Base-by-base conservation (phyloP, 371 early-diverging fungal species). In the Syncephalastrum sp. region DNA sequence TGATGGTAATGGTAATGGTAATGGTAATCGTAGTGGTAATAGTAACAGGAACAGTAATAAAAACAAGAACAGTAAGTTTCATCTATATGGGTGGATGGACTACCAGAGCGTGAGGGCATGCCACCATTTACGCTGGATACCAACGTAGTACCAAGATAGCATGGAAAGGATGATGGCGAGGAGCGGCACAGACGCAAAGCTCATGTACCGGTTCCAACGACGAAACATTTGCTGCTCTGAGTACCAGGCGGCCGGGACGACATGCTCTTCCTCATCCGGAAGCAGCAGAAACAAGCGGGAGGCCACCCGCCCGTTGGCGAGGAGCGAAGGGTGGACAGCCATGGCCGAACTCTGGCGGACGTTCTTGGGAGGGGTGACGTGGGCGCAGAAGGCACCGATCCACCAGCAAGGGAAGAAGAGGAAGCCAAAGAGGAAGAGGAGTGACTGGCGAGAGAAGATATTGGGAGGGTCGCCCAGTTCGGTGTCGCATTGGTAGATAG, bases 331-430 rank as follows among this genome's bases (percentile, higher is more conserved):
- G 33, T 73, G 74, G 1, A 69, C 65, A 1, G 68, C 51, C 14
- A 56, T 42, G 10, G 47, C n/a, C 8, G 38, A 33, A 12, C 38
- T 33, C 8, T 5, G 10, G 10, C 38, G 38, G 8, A 10, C 10
- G 6, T 33, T 12, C 38, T 10, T 33, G 38, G 38, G 38, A 5
- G 38, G 38, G 38, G 38, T 33, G 38, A 10, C 5, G 8, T 33
- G 38, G 38, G 17, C 1, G 10, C 51, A 54, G 53, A 66, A 74
- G 2, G 65, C 71, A 27, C 72, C 77, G 10, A 71, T 58, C 77
- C 77, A 77, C 77, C 77, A 77, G 49, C 68, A 69, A 14, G 77
- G 77, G 47, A 77, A 77, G 41, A 63, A 69, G 10, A 77, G 33
- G 43, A 77, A 77, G 0, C 77, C 77, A 65, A 77, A 74, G 2